phyloP scores from a whole-genome alignment of 106 monocot species.

The Allium fistulosum region DNA sequence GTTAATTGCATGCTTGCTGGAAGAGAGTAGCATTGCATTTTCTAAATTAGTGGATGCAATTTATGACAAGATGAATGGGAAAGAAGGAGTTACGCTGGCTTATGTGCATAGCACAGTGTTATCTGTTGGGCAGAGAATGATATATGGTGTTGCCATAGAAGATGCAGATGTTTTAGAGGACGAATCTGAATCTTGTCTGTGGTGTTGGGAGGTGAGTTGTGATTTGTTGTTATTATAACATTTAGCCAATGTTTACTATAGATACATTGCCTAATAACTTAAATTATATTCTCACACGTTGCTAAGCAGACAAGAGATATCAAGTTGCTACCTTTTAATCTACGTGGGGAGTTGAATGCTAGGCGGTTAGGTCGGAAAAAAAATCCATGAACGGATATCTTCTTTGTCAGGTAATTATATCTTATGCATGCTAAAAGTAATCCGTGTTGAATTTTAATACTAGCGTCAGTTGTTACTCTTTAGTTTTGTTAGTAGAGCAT shows the following conservation, averaged over 20 bases:
- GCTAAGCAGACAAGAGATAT: conserved; percentile 7
- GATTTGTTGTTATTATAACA: background rate
- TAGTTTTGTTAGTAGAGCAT: too few relatives aligned
- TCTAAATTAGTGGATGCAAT: conserved; percentile 70
- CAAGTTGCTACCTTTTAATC: conserved; percentile 2
- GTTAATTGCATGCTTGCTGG: conserved; percentile 56
- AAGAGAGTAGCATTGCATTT: conserved; percentile 68
- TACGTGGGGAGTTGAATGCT: conserved; percentile 16
- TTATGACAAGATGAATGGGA: conserved; percentile 46
- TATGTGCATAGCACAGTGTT: conserved; percentile 48
- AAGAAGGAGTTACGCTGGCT: conserved; percentile 47
- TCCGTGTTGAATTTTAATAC: background rate
- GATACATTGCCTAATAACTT: too few relatives aligned
- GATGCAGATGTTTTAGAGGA: conserved; percentile 82
- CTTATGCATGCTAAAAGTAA: background rate
- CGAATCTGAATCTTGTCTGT: conserved; percentile 59
- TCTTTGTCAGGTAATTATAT: conserved; percentile 7
- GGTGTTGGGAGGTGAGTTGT: conserved; percentile 91
- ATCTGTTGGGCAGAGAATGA: conserved; percentile 64
- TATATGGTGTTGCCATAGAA: conserved; percentile 55
- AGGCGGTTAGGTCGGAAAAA: conserved; percentile 23
- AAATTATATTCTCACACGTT: background rate
- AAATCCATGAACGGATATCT: conserved; percentile 15
- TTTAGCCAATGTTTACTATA: background rate
- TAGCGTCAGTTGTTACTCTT: too few relatives aligned